Evolutionary conservation across 139 green algal genomes (phyloP), one percentile per base, ranked within the genome.

Genomic region (Haematococcus lacustris): DNA sequence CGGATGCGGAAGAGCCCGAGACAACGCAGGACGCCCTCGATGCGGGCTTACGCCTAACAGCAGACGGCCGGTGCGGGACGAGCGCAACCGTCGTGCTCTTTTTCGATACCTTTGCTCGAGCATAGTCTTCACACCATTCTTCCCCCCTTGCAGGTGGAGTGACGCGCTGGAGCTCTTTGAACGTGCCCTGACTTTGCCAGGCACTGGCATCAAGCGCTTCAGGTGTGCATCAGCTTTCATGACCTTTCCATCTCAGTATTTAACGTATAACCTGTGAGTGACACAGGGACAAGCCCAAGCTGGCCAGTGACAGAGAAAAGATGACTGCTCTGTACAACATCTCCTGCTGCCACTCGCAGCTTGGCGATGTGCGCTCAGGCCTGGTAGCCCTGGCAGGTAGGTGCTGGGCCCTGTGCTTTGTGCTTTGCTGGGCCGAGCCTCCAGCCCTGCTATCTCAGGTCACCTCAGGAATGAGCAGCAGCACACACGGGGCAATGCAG

Each of bases 281-380:
- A n/a, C n/a, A n/a, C 78, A 91, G 90, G 71, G 89, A 96, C 80
- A 96, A 95, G 80, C 90, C 90, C 0, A 71, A 67, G 23, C 41
- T 80, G n/a, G 79, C 88, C 47, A 89, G 78, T 47, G 76, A 89
- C 43, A 83, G 84, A 17, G 90, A 96, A 76, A 87, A 86, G 61
- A 86, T 85, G 51, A 80, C 90, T 1, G 83, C 84, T 3, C 78
- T 95, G 38, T 95, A 90, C 83, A 96, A 96, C 80, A 92, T 93
- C 35, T 90, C 90, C 0, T 96, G 90, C 78, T 94, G 88, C 75
- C 83, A 91, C 69, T 78, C 80, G 17, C 66, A 76, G 64, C 73
- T 91, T 57, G 75, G 83, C 1, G 80, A 93, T 38, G 62, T 71
- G 7, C 83, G 84, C 21, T 83, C 73, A 26, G 84, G 78, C 1